Evolutionary conservation across 805 yeast genomes (phyloP).

Genomic region (Diddensiella caesifluorescens): DNA sequence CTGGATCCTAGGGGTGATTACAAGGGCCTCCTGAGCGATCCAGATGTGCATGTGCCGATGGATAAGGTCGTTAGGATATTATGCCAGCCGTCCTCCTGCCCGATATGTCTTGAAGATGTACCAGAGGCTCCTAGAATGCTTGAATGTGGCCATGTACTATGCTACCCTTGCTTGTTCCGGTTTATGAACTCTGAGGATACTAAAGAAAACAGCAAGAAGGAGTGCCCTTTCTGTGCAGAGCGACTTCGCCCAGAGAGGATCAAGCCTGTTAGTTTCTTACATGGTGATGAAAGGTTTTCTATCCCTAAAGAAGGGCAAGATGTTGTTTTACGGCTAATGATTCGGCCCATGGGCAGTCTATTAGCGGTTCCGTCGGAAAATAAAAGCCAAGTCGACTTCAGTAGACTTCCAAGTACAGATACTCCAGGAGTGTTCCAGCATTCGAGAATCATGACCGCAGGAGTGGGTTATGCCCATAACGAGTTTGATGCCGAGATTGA

Average conservation of each 20-base stretch:
- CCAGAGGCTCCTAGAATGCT: slow-evolving; percentile 94
- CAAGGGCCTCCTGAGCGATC: slow-evolving; percentile 57
- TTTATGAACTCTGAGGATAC: slow-evolving; percentile 51
- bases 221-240: slow-evolving; percentile 78
- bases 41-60: slow-evolving; percentile 65
- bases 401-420: slow-evolving; percentile 12
- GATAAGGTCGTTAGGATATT: slow-evolving; percentile 63
- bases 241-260: slow-evolving; percentile 49
- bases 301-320: slow-evolving; percentile 54
- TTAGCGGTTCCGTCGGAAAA: slow-evolving; percentile 21
- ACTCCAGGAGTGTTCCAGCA: slow-evolving; percentile 33
- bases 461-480: slow-evolving; percentile 45
- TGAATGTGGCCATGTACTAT: slow-evolving; percentile 88
- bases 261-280: slow-evolving; percentile 54
- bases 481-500: slow-evolving; percentile 58
- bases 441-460: slow-evolving; percentile 68
- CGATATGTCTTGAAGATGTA: slow-evolving; percentile 80
- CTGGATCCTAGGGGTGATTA: slow-evolving; percentile 61
- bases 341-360: slow-evolving; percentile 30
- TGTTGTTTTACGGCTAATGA: slow-evolving; percentile 61
- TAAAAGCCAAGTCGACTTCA: slow-evolving; percentile 7
- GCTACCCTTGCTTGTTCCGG: slow-evolving; percentile 74
- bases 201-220: slow-evolving; percentile 34
- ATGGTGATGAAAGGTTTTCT: slow-evolving; percentile 50
- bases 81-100: slow-evolving; percentile 70